phyloP scores from a whole-genome alignment of 2,329 filamentous ascomycete species.

The Coniochaeta sp. region DNA sequence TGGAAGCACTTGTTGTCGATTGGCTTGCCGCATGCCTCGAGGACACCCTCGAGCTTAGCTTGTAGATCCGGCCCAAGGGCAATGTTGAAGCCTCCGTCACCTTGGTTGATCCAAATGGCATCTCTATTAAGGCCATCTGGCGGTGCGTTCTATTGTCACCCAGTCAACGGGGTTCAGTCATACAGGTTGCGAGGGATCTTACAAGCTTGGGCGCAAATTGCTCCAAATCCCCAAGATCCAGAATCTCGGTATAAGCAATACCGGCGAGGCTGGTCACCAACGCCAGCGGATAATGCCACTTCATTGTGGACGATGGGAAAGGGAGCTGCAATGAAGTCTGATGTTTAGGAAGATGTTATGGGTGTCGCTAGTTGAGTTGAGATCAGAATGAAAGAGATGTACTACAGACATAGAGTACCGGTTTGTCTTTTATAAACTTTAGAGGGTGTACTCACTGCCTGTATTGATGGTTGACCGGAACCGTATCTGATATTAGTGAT shows the following conservation, averaged over 20 bases:
- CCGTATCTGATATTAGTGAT: too few species aligned
- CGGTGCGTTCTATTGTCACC: not conserved
- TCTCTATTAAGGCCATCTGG: not conserved
- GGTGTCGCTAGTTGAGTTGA: too few species aligned
- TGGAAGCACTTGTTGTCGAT: not conserved
- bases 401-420: too few species aligned
- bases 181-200: too few species aligned
- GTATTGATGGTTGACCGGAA: too few species aligned
- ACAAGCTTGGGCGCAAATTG: not conserved
- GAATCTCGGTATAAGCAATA: not conserved
- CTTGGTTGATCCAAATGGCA: not conserved
- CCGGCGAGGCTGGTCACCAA: not conserved
- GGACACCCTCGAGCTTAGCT: not conserved
- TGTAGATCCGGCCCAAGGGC: not conserved
- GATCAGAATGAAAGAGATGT: too few species aligned
- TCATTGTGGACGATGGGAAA: not conserved
- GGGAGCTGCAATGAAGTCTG: not conserved
- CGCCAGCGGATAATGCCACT: not conserved
- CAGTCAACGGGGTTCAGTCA: not conserved
- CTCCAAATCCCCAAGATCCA: not conserved
- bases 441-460: too few species aligned
- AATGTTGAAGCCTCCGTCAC: not conserved
- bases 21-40: not conserved
- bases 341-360: too few species aligned
- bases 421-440: too few species aligned